Conservation (phyloP, 257 asterid species). For the Ilex aquifolium region DNA sequence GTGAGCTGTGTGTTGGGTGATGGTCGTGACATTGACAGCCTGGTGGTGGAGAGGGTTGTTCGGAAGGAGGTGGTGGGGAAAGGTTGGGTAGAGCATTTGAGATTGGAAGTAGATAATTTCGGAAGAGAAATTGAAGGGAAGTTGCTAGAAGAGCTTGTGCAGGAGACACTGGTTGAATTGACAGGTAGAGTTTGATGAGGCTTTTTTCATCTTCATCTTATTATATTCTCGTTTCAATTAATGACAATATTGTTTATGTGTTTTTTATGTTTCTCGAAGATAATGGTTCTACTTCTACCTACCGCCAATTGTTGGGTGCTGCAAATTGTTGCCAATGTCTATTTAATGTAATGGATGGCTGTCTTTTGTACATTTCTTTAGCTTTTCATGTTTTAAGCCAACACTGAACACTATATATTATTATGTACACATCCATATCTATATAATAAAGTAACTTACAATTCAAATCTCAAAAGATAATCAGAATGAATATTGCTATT, state of each 20-base stretch:
- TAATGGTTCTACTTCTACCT: conserved; percentile 25
- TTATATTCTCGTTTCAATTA: neutral
- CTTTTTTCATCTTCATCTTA: conserved; percentile 4
- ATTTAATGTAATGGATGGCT: conserved; percentile 3
- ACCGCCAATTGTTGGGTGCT: conserved; percentile 8
- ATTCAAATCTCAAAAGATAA: no score
- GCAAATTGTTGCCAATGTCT: conserved; percentile 11
- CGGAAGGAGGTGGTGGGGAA: conserved; percentile 64
- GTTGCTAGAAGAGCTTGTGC: conserved; percentile 67
- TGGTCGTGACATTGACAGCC: conserved; percentile 40
- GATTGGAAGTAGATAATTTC: conserved; percentile 46
- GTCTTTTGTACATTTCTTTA: conserved; percentile 12
- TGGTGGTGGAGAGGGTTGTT: conserved; percentile 62
- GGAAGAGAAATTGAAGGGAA: conserved; percentile 60
- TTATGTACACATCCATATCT: no score
- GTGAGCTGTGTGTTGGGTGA: conserved; percentile 25
- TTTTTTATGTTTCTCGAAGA: conserved; percentile 12
- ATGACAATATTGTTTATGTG: conserved; percentile 17
- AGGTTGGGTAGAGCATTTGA: conserved; percentile 54
- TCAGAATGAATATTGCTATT: no score
- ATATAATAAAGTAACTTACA: no score
- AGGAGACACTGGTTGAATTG: conserved; percentile 57
- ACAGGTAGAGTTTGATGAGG: conserved; percentile 34
- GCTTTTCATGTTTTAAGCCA: no score
- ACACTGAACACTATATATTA: no score